Evolutionary conservation across 2,329 filamentous ascomycete genomes (phyloP), one percentile per base, ranked within the genome.

Genomic region (Hypoxylon sp.): DNA sequence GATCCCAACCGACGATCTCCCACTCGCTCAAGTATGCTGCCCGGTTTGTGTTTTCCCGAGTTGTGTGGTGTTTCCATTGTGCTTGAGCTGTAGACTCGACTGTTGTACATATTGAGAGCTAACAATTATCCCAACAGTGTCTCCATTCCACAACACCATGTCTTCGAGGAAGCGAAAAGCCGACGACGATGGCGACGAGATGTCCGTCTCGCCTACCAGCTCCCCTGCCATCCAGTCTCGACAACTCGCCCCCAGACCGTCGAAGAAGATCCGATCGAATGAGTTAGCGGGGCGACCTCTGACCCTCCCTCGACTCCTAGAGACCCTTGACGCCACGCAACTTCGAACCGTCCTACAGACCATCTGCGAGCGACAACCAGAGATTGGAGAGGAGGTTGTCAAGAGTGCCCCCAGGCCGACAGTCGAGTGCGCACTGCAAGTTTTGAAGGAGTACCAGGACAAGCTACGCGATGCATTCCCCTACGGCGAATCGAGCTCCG

Each of bases 301-400:
- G 46, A 75, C 83, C 1, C 82, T 89, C 6, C 84, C 86, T 63
- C 91, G 96, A 76, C 88, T 99, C n/a, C 89, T 99, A 69, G 95
- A 99, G 82, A 98, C 96, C 0, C 88, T 99, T 48, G 93, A 97
- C 76, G 91, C 91, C 67, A 88, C 92, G 66, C 93, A 97, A 72
- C 87, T 99, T 76, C 91, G 95, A 73, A 89, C 89, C 37, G 90
- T 98, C 1, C 87, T 99, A n/a, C 93, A 94, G 79, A 91, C 92
- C 60, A 92, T 99, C 77, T 98, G 94, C 83, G 92, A 97, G 76
- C 89, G 92, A 73, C 93, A 97, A 77, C 93, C 94, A 3, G 90
- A 92, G 71, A 92, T 99, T 69, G 91, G 91, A 58, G 88, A 92
- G 57, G 94, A 98, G 80, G 92, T 99, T 48, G 89, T 94, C 32